A percentile compares a stretch with the other conserved stretches of the same genome.
Evolutionary conservation across 345 rosid species (phyloP).

Genomic region (Brassica carinata): DNA sequence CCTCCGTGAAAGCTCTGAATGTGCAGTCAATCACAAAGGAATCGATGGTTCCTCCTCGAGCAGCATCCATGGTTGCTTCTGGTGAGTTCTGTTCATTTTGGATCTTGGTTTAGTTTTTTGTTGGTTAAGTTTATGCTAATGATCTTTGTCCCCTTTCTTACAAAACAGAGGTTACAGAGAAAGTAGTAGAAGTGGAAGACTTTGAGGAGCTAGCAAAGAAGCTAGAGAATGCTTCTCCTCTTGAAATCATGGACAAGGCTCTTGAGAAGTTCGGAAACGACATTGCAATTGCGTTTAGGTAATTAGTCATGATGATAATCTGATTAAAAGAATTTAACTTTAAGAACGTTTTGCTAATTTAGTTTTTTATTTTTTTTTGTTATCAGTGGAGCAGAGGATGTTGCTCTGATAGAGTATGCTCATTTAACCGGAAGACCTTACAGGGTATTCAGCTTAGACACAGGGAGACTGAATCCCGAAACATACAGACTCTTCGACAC

Average conservation of each 20-base stretch:
- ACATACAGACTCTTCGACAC: constrained; percentile 72
- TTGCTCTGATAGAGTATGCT: neutral
- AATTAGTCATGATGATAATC: neutral
- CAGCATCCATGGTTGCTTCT: constrained; percentile 42
- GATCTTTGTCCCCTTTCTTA: neutral
- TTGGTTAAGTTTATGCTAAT: constrained; percentile 27
- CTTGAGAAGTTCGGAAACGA: constrained; percentile 79
- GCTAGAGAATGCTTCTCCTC: constrained; percentile 74
- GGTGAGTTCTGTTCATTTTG: constrained; percentile 44
- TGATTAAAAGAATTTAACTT: too few species aligned
- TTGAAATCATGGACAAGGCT: constrained; percentile 84
- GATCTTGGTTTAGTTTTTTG: neutral
- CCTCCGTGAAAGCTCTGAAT: constrained; percentile 53
- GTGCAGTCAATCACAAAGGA: constrained; percentile 57
- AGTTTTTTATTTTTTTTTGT: neutral
- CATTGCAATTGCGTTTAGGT: constrained; percentile 86
- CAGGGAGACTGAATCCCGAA: constrained; percentile 92
- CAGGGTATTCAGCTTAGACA: constrained; percentile 71
- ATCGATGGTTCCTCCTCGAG: constrained; percentile 8
- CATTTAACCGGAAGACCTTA: neutral
- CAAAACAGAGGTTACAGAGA: constrained; percentile 48
- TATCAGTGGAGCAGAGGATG: neutral
- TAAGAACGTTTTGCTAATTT: neutral
- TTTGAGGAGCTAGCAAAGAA: constrained; percentile 61
- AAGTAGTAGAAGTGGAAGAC: constrained; percentile 59